Base-by-base conservation (phyloP, 768 basidiomycete genomes). In the Rhizopogon sp. region DNA sequence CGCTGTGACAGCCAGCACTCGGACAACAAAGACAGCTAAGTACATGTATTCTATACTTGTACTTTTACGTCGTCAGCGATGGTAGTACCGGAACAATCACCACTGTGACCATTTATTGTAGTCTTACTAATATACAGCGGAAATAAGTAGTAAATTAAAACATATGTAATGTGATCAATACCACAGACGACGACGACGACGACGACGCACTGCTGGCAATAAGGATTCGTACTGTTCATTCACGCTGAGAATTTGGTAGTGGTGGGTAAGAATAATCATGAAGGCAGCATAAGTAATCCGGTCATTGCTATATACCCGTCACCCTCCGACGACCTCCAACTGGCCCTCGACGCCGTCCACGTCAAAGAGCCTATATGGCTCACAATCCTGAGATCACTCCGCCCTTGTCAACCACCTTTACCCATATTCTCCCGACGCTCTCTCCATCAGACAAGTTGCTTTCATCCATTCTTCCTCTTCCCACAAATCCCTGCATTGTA, bases 401-500 rank as follows among this genome's bases (percentile, higher is more conserved):
- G 54, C 52, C 46, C 42, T 60, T 42, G 53, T 58, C 55, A n/a
- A 42, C 55, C 52, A 44, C 54, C 40, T 42, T 55, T 22, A 56
- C 56, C 40, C 69, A 67, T 43, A 57, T 58, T 33, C 65, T 70
- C 0, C 66, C 72, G 14, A 44, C 60, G 16, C 66, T 77, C 55
- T 66, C 74, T 5, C 63, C 66, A 22, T 68, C 70, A 0, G 74
- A 79, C 58, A 64, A 67, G 37, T 50, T 83, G 3, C 75, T 85
- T 29, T 73, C 76, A 31, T 80, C 80, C 20, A 61, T 68, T 37
- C 74, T 85, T 53, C 44, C 73, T 43, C 65, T 85, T 7, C 80
- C 81, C 0, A 54, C 64, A 16, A 57, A 74, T 56, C 63, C 79
- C 14, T 66, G 62, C 56, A 73, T 88, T 56, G 67, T 66, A 20